phyloP scores from a whole-genome alignment of 768 basidiomycete species.

The Amanita fuliginea region DNA sequence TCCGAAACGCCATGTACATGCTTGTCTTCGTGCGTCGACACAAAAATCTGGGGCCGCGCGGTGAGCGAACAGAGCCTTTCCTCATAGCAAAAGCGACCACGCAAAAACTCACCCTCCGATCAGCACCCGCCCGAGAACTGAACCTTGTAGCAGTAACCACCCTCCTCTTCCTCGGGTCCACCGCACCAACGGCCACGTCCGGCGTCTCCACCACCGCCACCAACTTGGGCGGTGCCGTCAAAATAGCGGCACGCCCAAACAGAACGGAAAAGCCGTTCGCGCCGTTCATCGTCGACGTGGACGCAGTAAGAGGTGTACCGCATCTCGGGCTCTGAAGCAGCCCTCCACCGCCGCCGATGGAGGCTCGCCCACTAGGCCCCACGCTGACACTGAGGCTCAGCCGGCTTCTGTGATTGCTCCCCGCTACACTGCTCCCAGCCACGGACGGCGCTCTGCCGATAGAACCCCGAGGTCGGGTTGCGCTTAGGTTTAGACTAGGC shows the following conservation, averaged over 20 bases:
- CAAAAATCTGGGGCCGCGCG: conserved; percentile 60
- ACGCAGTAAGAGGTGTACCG: conserved; percentile 36
- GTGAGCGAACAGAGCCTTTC: neutral
- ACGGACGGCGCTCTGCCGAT: conserved; percentile 31
- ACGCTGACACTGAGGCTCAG: conserved; percentile 22
- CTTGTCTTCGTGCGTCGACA: conserved; percentile 71
- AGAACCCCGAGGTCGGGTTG: conserved; percentile 14
- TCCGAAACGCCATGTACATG: conserved; percentile 17
- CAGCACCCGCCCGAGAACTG: conserved; percentile 72
- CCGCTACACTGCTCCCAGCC: conserved; percentile 22
- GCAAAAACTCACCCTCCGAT: conserved; percentile 63
- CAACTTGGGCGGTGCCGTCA: conserved; percentile 77
- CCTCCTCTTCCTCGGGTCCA: conserved; percentile 73
- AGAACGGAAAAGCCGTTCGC: conserved; percentile 28
- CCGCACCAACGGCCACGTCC: conserved; percentile 82
- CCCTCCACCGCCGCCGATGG: neutral
- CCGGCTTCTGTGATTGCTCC: conserved; percentile 20
- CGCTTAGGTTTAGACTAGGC: conserved; percentile 6
- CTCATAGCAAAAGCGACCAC: no score
- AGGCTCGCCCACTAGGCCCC: conserved; percentile 7
- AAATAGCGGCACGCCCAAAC: conserved; percentile 61
- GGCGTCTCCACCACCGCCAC: conserved; percentile 80
- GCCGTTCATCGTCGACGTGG: conserved; percentile 7
- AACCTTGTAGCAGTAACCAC: conserved; percentile 85
- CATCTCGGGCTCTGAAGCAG: conserved; percentile 9